These are phyloP conservation scores for Colletotrichum cereale DNA, from an alignment of 2,329 filamentous ascomycete genomes.

Conservation along the genomic window DNA sequence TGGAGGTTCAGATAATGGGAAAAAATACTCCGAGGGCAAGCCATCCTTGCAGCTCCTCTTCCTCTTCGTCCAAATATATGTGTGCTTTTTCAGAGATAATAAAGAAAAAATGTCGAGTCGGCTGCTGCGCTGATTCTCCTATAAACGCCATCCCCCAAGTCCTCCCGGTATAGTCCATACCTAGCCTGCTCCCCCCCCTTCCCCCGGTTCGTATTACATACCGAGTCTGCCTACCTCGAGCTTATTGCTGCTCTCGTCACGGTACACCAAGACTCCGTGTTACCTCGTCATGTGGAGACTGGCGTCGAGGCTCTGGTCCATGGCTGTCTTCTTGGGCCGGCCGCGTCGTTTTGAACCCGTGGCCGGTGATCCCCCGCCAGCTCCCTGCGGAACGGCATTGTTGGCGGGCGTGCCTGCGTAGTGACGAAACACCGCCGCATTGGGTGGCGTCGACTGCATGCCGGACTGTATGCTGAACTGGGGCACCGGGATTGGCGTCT, in stretches of 20 bases:
- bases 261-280: neutral
- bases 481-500: conserved; percentile 41
- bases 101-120: conserved; percentile 12
- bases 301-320: conserved; percentile 32
- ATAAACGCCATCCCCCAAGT: conserved; percentile 33
- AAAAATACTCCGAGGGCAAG: conserved; percentile 29
- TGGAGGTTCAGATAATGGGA: conserved; percentile 6
- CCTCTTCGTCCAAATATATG: conserved; percentile 5
- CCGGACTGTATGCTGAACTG: conserved; percentile 41
- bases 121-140: conserved; percentile 2
- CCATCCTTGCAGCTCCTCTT: conserved; percentile 23
- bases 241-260: neutral
- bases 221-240: neutral
- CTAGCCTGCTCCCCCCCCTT: neutral
- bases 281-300: conserved; percentile 35
- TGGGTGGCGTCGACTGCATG: conserved; percentile 34
- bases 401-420: conserved; percentile 33
- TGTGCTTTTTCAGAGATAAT: conserved; percentile 30
- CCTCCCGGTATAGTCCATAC: conserved; percentile 14
- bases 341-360: conserved; percentile 37
- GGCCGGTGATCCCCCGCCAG: conserved; percentile 25
- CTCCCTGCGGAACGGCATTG: conserved; percentile 17
- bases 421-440: conserved; percentile 36
- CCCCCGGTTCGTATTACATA: conserved; percentile 1
- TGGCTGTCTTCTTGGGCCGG: conserved; percentile 37